Evolutionary conservation across 768 basidiomycete genomes (phyloP).

Genomic region (Sutorius australiensis): DNA sequence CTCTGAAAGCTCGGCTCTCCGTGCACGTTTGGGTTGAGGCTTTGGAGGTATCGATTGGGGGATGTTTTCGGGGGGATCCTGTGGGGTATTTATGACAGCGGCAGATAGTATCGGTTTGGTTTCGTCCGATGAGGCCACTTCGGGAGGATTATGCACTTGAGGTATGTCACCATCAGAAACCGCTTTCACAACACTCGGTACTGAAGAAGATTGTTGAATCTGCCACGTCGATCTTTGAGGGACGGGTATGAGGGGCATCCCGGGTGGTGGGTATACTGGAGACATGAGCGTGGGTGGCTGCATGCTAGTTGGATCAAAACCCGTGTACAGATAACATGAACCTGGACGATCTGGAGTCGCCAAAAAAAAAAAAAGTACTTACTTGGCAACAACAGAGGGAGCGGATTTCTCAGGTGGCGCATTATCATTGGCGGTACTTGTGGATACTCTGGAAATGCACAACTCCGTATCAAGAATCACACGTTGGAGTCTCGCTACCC

Average conservation of each 20-base stretch:
- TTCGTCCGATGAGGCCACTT: neutral
- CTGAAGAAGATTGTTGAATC: neutral
- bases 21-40: constrained; percentile 28
- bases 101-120: neutral
- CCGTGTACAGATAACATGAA: neutral
- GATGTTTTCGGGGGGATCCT: neutral
- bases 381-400: constrained; percentile 1
- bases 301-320: neutral
- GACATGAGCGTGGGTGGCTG: neutral
- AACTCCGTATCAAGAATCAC: constrained; percentile 11
- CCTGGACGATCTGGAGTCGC: neutral
- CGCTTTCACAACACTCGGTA: neutral
- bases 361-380: constrained; percentile 6
- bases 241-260: neutral
- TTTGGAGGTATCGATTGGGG: constrained; percentile 6
- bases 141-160: neutral
- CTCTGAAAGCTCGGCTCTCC: constrained; percentile 20
- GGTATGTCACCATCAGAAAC: neutral
- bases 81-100: neutral
- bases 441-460: neutral
- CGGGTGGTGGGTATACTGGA: neutral
- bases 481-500: constrained; percentile 20
- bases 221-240: neutral
- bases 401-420: neutral
- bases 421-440: neutral